These are phyloP conservation scores for Verticillium klebahnii DNA, from an alignment of 2,329 filamentous ascomycete species.

Conservation along the genomic window DNA sequence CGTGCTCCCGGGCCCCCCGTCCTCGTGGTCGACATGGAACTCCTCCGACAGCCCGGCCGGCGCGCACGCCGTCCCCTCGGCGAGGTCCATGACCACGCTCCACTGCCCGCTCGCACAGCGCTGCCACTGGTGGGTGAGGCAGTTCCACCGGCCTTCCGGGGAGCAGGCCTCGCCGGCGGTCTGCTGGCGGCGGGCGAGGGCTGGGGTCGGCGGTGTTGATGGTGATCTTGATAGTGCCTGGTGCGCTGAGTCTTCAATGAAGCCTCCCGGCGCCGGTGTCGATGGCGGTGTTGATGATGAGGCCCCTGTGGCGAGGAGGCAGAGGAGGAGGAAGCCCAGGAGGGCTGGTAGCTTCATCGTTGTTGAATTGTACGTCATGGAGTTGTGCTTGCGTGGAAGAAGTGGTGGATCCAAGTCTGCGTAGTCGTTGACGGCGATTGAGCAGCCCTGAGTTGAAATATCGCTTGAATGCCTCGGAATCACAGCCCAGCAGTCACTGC, in stretches of 20 bases:
- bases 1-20: background rate
- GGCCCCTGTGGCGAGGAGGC: background rate
- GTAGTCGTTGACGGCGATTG: background rate
- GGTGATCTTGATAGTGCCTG: background rate
- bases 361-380: background rate
- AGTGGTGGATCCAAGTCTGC: no score
- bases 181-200: slow-evolving; percentile 17
- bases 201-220: background rate
- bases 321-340: background rate
- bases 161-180: slow-evolving; percentile 33
- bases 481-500: background rate
- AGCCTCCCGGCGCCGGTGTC: background rate
- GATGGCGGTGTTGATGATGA: background rate
- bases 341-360: background rate
- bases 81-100: slow-evolving; percentile 37
- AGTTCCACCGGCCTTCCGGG: slow-evolving; percentile 50
- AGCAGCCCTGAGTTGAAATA: background rate
- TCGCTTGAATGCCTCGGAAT: background rate
- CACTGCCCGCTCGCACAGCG: slow-evolving; percentile 43
- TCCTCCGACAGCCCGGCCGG: slow-evolving; percentile 37
- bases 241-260: background rate
- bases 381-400: background rate
- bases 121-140: slow-evolving; percentile 44
- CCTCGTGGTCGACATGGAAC: slow-evolving; percentile 27
- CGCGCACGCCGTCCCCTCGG: slow-evolving; percentile 39